These are phyloP conservation scores for Bauhinia variegata DNA, from an alignment of 306 rosid species.

Conservation along the genomic window DNA sequence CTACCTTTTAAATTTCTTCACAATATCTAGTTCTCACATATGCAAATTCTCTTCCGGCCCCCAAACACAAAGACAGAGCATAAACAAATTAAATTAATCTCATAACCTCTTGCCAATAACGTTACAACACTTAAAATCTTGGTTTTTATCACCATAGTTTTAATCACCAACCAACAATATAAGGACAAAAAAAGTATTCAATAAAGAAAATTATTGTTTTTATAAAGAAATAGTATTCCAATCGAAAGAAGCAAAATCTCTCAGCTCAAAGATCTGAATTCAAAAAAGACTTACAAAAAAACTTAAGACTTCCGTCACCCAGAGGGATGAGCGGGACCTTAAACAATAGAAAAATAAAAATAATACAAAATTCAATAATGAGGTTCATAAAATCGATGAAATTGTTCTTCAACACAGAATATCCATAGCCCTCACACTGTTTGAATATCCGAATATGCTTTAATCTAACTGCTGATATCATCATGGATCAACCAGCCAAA, in stretches of 20 bases:
- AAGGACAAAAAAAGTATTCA: conserved; percentile 28
- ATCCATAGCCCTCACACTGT: conserved; percentile 12
- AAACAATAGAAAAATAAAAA: conserved; percentile 14
- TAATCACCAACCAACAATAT: background rate
- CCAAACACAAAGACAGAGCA: background rate
- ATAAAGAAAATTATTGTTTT: conserved; percentile 18
- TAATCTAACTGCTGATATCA: conserved; percentile 6
- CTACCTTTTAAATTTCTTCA: background rate
- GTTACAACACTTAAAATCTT: too few species aligned
- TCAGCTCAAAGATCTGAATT: too few species aligned
- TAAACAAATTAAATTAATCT: background rate
- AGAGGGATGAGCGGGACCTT: too few species aligned
- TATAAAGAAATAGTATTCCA: too few species aligned
- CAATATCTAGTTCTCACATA: background rate
- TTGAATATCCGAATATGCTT: conserved; percentile 57
- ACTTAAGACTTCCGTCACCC: too few species aligned
- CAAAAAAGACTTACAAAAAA: too few species aligned
- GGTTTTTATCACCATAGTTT: background rate
- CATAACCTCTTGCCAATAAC: too few species aligned
- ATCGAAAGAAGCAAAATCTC: too few species aligned
- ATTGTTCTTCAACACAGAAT: conserved; percentile 25
- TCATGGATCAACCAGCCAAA: conserved; percentile 48
- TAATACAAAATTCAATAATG: conserved; percentile 34
- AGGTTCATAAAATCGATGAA: conserved; percentile 29
- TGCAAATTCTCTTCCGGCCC: conserved; percentile 13